Conservation (phyloP, 768 basidiomycete species). For the Mycena chlorophos region DNA sequence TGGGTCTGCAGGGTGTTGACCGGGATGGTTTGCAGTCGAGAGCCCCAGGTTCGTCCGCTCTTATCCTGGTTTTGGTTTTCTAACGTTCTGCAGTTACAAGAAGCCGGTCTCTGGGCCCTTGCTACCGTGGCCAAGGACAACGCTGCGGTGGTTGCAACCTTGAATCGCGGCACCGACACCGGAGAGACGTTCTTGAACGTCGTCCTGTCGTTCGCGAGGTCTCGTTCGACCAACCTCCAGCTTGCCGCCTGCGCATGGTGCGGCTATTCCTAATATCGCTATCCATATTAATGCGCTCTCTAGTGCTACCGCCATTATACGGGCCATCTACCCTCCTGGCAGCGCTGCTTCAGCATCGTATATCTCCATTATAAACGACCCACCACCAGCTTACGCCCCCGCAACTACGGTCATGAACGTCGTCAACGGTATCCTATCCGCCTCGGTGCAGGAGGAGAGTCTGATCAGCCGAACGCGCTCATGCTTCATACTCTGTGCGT, state of each 20-base stretch:
- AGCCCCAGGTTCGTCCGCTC: conserved; percentile 49
- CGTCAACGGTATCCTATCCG: conserved; percentile 58
- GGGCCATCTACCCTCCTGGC: conserved; percentile 42
- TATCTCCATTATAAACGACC: conserved; percentile 14
- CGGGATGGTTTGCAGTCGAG: conserved; percentile 47
- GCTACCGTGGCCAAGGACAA: conserved; percentile 70
- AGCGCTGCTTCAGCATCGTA: conserved; percentile 11
- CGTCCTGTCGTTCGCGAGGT: conserved; percentile 56
- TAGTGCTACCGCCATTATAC: conserved; percentile 64
- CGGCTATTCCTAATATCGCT: conserved; percentile 1
- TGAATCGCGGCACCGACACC: conserved; percentile 32
- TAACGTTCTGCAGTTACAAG: conserved; percentile 50
- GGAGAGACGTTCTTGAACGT: conserved; percentile 43
- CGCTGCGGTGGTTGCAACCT: conserved; percentile 45
- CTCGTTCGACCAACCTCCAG: conserved; percentile 60
- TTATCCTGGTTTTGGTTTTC: neutral
- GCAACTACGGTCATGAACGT: conserved; percentile 69
- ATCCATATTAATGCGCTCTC: too few relatives aligned
- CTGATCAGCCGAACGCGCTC: conserved; percentile 57
- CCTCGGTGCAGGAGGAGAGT: conserved; percentile 36
- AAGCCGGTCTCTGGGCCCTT: conserved; percentile 63
- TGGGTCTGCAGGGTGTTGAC: conserved; percentile 61
- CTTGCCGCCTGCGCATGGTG: conserved; percentile 73
- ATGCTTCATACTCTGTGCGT: conserved; percentile 75
- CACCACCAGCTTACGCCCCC: conserved; percentile 42